phyloP scores from a whole-genome alignment of 129 eudicot genomes.

The Erigeron canadensis region DNA sequence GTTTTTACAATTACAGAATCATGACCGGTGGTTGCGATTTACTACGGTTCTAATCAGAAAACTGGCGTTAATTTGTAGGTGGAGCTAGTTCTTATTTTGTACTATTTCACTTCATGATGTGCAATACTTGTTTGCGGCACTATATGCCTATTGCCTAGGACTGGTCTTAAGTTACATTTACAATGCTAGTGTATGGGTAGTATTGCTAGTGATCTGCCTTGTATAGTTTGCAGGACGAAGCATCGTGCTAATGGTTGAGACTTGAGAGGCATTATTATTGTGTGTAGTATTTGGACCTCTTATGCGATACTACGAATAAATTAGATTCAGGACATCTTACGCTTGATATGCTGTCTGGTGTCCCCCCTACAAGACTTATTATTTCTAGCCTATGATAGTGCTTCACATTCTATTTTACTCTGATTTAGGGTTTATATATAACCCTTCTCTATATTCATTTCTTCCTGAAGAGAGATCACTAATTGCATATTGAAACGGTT shows the following conservation, averaged over 20 bases:
- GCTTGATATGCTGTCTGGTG: not conserved
- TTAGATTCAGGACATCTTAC: not conserved
- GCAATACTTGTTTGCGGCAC: too few relatives aligned
- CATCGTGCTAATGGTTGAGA: not conserved
- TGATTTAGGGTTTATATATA: not conserved
- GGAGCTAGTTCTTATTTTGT: not conserved
- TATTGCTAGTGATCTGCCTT: conserved; percentile 10
- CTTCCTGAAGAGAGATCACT: not conserved
- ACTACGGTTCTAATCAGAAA: not conserved
- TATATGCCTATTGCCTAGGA: not conserved
- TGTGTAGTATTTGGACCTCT: conserved; percentile 11
- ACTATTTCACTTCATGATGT: too few relatives aligned
- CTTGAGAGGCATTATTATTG: conserved; percentile 13
- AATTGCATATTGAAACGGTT: not conserved
- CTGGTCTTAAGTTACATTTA: not conserved
- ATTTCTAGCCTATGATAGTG: not conserved
- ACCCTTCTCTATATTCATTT: not conserved
- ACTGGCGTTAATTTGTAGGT: not conserved
- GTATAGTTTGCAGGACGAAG: not conserved
- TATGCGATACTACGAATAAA: not conserved
- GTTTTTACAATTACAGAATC: not conserved
- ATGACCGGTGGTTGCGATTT: conserved; percentile 9
- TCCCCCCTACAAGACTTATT: not conserved
- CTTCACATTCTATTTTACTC: not conserved
- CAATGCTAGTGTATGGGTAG: not conserved